Evolutionary conservation across 768 basidiomycete species (phyloP).

Genomic region (Suillus ampliporus): DNA sequence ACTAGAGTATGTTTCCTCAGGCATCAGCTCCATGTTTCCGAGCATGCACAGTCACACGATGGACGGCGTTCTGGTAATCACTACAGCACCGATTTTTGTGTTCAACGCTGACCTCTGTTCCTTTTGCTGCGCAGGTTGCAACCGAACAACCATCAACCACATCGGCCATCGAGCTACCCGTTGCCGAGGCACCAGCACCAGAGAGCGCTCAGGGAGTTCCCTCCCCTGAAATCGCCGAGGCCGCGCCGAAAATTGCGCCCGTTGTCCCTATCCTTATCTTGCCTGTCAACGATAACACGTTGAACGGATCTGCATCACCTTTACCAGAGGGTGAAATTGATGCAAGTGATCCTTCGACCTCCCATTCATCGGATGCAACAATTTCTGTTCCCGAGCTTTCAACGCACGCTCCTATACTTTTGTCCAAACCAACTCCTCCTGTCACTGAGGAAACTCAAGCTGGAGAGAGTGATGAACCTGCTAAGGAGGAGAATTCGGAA

Average conservation of each 20-base stretch:
- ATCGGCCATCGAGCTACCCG: conserved; percentile 23
- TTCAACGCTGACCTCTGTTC: not conserved
- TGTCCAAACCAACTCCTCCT: conserved; percentile 4
- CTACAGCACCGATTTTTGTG: not conserved
- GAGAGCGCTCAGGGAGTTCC: conserved; percentile 1
- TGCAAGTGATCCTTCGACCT: not conserved
- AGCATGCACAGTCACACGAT: not conserved
- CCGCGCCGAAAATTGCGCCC: conserved; percentile 32
- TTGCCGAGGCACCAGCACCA: conserved; percentile 12
- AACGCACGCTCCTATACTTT: conserved; percentile 27
- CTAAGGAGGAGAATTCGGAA: not conserved
- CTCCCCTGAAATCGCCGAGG: conserved; percentile 12
- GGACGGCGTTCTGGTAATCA: not conserved
- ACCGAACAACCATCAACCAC: conserved; percentile 14
- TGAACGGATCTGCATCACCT: conserved; percentile 22
- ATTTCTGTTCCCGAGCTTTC: conserved; percentile 15
- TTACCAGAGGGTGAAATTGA: conserved; percentile 7
- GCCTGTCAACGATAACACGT: conserved; percentile 49
- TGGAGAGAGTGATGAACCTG: not conserved
- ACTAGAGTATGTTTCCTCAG: not conserved
- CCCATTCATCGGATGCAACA: conserved; percentile 8
- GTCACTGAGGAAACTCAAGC: conserved; percentile 2
- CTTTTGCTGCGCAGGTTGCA: not conserved
- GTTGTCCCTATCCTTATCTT: conserved; percentile 44
- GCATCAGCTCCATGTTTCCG: not conserved